A percentile compares a stretch with the other conserved stretches of the same genome.
Conservation (phyloP, 2,329 filamentous ascomycete species). For the Cercospora zeae-maydis region DNA sequence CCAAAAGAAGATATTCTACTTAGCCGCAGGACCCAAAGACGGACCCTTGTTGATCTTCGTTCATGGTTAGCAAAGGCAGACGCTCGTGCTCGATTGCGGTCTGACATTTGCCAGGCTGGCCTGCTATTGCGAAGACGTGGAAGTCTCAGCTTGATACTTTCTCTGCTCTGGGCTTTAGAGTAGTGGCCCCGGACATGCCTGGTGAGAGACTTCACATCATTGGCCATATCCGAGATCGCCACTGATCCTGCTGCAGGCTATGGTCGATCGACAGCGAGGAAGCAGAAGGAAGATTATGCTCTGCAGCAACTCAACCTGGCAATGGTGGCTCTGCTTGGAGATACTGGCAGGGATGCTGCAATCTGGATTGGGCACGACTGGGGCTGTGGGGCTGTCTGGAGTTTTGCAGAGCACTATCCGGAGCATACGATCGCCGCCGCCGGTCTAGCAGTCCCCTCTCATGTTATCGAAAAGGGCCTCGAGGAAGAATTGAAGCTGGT, state of each 20-base stretch:
- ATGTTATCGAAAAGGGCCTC: conserved; percentile 42
- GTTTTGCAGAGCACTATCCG: conserved; percentile 29
- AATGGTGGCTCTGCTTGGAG: conserved; percentile 40
- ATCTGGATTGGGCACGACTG: conserved; percentile 51
- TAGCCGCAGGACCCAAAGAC: conserved; percentile 29
- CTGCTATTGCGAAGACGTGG: conserved; percentile 38
- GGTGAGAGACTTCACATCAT: conserved; percentile 4
- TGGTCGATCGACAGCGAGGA: conserved; percentile 34
- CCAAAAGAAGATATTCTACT: conserved; percentile 30
- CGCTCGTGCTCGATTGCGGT: background rate
- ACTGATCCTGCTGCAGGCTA: conserved; percentile 26
- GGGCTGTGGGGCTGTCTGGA: conserved; percentile 37
- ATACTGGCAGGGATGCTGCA: conserved; percentile 39
- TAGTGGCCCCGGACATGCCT: conserved; percentile 36
- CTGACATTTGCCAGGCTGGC: conserved; percentile 28
- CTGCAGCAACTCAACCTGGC: conserved; percentile 31
- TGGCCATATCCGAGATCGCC: background rate
- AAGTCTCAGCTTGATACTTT: conserved; percentile 37
- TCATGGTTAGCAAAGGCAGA: conserved; percentile 20
- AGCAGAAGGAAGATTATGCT: conserved; percentile 33
- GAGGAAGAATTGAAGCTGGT: conserved; percentile 36
- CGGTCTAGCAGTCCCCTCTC: conserved; percentile 42
- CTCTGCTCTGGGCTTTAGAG: conserved; percentile 27
- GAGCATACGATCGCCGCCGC: conserved; percentile 34
- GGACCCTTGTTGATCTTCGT: conserved; percentile 32